phyloP scores from a whole-genome alignment of 1,139 yeast species.

The Pichiaceae sp. region DNA sequence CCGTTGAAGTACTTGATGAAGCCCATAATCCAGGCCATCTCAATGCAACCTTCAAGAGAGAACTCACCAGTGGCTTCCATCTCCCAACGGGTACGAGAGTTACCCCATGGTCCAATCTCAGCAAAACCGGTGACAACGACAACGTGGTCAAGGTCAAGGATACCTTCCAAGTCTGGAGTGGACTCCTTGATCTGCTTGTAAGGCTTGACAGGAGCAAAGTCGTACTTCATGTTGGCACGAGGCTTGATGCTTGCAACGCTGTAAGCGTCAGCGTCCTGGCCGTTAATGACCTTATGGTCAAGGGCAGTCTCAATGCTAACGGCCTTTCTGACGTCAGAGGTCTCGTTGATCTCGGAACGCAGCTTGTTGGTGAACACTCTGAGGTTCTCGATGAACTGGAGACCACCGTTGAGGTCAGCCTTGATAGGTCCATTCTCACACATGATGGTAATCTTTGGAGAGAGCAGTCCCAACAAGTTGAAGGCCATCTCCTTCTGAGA shows the following conservation, averaged over 20 bases:
- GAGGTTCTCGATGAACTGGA: slow-evolving; percentile 86
- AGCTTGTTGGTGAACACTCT: slow-evolving; percentile 79
- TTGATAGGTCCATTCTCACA: slow-evolving; percentile 92
- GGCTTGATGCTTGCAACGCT: slow-evolving; percentile 72
- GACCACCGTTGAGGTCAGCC: slow-evolving; percentile 98
- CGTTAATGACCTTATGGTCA: slow-evolving; percentile 88
- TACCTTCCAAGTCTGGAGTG: slow-evolving; percentile 77
- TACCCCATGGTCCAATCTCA: slow-evolving; percentile 99
- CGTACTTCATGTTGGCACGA: slow-evolving; percentile 90
- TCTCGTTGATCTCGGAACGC: slow-evolving; percentile 74
- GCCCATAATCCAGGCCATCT: slow-evolving; percentile 99
- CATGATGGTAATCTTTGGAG: slow-evolving; percentile 74
- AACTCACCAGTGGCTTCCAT: slow-evolving; percentile 95
- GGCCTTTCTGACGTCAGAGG: slow-evolving; percentile 90
- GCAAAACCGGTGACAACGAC: slow-evolving; percentile 95
- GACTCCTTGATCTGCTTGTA: slow-evolving; percentile 64
- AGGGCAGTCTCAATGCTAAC: slow-evolving; percentile 89
- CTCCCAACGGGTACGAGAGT: slow-evolving; percentile 98
- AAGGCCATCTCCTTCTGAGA: slow-evolving; percentile 99
- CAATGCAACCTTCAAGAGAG: slow-evolving; percentile 97
- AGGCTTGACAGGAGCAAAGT: slow-evolving; percentile 81
- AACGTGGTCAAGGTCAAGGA: slow-evolving; percentile 85
- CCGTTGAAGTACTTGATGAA: slow-evolving; percentile 85
- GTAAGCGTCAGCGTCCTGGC: slow-evolving; percentile 82
- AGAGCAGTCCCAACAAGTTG: slow-evolving; percentile 88